Conservation (phyloP, 768 basidiomycete species). For the Lactarius sp. region DNA sequence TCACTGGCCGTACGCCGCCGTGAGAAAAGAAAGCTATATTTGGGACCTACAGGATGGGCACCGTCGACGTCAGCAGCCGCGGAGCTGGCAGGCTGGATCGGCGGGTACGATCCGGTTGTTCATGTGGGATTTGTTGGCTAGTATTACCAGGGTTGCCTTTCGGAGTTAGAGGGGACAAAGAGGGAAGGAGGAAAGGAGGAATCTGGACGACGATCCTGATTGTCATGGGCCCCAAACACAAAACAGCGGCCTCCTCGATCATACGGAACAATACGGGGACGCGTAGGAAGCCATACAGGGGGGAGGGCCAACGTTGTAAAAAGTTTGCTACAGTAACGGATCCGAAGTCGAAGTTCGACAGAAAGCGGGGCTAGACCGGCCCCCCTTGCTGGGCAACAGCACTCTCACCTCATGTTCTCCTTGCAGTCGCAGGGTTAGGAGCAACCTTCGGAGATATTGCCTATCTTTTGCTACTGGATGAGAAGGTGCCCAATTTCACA, state of each 20-base stretch:
- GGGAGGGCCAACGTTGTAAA: conserved; percentile 2
- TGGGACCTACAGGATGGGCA: neutral
- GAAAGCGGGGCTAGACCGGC: conserved; percentile 10
- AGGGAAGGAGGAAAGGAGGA: neutral
- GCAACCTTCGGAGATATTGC: conserved; percentile 6
- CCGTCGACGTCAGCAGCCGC: conserved; percentile 14
- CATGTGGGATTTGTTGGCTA: neutral
- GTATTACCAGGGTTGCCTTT: conserved; percentile 8
- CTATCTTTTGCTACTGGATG: conserved; percentile 16
- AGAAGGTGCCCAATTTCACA: neutral
- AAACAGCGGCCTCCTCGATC: conserved; percentile 10
- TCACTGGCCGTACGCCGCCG: conserved; percentile 5
- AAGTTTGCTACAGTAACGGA: conserved; percentile 14
- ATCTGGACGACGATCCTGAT: conserved; percentile 18
- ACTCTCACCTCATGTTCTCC: conserved; percentile 12
- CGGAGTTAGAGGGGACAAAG: conserved; percentile 8
- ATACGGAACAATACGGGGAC: conserved; percentile 18
- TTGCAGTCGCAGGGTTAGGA: neutral
- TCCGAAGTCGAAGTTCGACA: conserved; percentile 5
- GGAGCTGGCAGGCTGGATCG: conserved; percentile 15
- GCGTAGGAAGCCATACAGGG: conserved; percentile 1
- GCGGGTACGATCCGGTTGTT: conserved; percentile 4
- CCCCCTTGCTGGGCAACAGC: neutral
- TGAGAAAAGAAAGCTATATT: conserved; percentile 6
- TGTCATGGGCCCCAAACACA: conserved; percentile 20